phyloP scores from a whole-genome alignment of 495 filamentous ascomycete genomes.

The Lophiotrema nucula region DNA sequence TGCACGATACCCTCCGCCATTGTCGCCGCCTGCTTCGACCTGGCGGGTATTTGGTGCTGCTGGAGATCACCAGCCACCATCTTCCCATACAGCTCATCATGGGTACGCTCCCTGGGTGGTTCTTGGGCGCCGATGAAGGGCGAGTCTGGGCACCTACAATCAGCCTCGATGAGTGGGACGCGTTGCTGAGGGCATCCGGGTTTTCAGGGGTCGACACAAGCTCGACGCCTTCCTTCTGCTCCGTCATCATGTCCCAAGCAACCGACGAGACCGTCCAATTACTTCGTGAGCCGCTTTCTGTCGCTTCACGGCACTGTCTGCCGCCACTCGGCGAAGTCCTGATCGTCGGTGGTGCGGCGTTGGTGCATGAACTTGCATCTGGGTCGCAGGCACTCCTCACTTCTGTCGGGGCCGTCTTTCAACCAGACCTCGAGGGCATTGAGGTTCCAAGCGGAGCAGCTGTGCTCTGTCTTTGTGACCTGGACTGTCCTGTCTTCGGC shows the following conservation, averaged over 20 bases:
- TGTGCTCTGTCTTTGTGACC: no score
- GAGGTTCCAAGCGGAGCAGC: no score
- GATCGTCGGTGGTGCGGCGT: no score
- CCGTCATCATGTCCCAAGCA: conserved; percentile 1
- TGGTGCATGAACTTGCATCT: no score
- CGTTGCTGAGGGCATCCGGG: background rate
- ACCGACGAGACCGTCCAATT: background rate
- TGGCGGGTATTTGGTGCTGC: conserved; percentile 4
- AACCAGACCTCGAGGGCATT: no score
- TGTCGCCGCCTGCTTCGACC: conserved; percentile 1
- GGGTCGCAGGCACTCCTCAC: no score
- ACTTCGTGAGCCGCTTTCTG: conserved; percentile 2
- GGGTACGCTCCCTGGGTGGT: conserved; percentile 4
- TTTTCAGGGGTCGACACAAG: conserved; percentile 7
- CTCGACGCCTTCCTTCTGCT: no score
- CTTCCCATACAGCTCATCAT: background rate
- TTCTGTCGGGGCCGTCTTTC: no score
- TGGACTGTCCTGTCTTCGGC: no score
- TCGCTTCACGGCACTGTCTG: background rate
- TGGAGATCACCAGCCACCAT: conserved; percentile 1
- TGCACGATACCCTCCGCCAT: background rate
- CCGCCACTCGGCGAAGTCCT: background rate
- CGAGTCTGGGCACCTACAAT: background rate
- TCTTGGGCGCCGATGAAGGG: conserved; percentile 5
- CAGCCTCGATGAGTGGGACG: background rate